Percentiles rank a stretch among this genome's conserved stretches.
Conservation (phyloP, 2,329 filamentous ascomycete species). For the Parastagonospora avenae region DNA sequence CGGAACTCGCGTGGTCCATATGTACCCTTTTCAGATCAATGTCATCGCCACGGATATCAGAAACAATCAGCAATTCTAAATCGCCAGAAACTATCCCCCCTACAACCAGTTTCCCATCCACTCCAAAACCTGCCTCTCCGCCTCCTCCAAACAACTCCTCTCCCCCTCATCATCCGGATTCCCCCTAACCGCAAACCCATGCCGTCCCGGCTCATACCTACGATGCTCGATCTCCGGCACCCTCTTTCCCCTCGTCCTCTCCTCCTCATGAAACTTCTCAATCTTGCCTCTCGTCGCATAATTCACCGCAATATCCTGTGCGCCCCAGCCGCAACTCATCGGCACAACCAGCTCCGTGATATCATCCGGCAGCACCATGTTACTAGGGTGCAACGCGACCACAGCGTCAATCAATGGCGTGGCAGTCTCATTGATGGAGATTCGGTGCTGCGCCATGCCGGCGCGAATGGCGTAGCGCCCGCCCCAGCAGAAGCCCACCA, state of each 20-base stretch:
- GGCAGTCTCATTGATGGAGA: constrained; percentile 42
- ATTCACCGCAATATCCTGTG: constrained; percentile 14
- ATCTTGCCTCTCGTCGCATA: constrained; percentile 23
- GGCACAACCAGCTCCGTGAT: constrained; percentile 21
- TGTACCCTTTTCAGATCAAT: no score
- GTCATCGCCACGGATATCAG: no score
- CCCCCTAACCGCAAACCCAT: constrained; percentile 33
- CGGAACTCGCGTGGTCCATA: no score
- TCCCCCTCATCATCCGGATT: constrained; percentile 29
- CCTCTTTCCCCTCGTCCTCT: constrained; percentile 9
- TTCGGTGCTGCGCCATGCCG: constrained; percentile 34
- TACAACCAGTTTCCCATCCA: constrained; percentile 28
- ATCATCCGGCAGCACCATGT: constrained; percentile 44
- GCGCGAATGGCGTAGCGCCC: constrained; percentile 31
- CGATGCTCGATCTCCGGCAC: constrained; percentile 21
- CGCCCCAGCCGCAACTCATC: constrained; percentile 24
- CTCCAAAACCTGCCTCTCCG: constrained; percentile 25
- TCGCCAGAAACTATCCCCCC: background rate
- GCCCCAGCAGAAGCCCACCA: constrained; percentile 47
- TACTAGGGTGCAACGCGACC: constrained; percentile 47
- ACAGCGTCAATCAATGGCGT: constrained; percentile 46
- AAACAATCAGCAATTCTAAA: no score
- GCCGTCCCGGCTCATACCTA: constrained; percentile 23
- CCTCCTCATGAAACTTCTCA: constrained; percentile 17
- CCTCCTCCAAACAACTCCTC: constrained; percentile 23